Conservation (phyloP, 192 early-diverging fungal genomes). For the Umbelopsis vinacea region DNA sequence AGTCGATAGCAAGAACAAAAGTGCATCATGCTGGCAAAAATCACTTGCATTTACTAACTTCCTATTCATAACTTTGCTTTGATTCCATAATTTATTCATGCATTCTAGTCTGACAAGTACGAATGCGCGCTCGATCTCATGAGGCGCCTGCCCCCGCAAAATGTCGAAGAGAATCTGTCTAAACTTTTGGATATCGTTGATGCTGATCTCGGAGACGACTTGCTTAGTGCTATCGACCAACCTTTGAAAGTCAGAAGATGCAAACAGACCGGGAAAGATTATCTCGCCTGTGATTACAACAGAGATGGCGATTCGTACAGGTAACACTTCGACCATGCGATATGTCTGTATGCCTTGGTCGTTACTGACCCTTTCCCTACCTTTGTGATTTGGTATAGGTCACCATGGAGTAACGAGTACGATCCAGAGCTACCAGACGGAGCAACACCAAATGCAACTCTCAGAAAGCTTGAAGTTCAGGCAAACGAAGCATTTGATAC, state of each 20-base stretch:
- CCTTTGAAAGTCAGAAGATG: conserved; percentile 83
- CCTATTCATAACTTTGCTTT: not conserved
- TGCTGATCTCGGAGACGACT: conserved; percentile 88
- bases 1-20: not conserved
- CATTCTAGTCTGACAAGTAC: conserved; percentile 35
- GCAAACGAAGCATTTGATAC: conserved; percentile 97
- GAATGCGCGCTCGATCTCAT: conserved; percentile 97
- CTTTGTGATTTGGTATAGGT: conserved; percentile 53
- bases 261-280: conserved; percentile 73
- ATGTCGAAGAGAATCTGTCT: conserved; percentile 84
- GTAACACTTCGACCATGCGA: conserved; percentile 42
- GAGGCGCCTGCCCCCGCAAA: conserved; percentile 94
- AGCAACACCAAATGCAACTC: conserved; percentile 71
- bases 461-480: conserved; percentile 87
- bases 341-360: not conserved
- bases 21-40: not conserved
- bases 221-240: conserved; percentile 91
- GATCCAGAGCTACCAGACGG: conserved; percentile 85
- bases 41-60: not conserved
- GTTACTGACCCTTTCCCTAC: not conserved
- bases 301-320: conserved; percentile 93
- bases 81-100: not conserved
- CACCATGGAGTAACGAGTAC: conserved; percentile 97
- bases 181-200: conserved; percentile 77
- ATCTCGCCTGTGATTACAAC: conserved; percentile 95